A percentile compares a stretch with the other conserved stretches of the same genome.
These are phyloP conservation scores for Phellopilus nigrolimitatus DNA, from an alignment of 1,284 basidiomycete species.

Conservation along the genomic window DNA sequence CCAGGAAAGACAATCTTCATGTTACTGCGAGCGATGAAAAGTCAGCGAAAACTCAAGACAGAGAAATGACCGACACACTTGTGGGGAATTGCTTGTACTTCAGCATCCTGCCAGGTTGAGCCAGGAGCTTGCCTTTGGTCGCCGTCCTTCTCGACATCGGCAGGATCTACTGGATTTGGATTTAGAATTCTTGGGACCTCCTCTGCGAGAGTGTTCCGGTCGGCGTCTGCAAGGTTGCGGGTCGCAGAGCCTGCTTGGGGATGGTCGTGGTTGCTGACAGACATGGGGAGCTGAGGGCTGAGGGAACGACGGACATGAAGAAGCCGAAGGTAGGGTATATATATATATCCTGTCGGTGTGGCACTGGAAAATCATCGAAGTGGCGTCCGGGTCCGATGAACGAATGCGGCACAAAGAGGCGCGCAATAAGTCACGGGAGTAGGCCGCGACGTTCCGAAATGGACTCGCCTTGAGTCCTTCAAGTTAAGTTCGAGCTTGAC, in stretches of 20 bases:
- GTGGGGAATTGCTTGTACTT: constrained; percentile 19
- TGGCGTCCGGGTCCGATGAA: no score
- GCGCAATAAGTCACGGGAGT: no score
- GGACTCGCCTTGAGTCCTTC: no score
- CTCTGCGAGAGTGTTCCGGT: constrained; percentile 14
- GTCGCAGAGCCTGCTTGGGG: no score
- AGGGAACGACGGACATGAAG: no score
- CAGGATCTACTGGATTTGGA: neutral
- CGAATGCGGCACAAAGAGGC: no score
- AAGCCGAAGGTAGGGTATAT: no score
- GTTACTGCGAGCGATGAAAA: constrained; percentile 9
- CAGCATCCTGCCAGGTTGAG: constrained; percentile 10
- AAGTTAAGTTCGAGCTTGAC: no score
- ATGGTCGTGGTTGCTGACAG: neutral
- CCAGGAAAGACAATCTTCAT: constrained; percentile 21
- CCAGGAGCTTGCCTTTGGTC: constrained; percentile 12
- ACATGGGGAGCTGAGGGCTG: no score
- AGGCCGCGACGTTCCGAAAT: no score
- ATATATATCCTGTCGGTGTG: no score
- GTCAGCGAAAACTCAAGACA: neutral
- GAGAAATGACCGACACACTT: constrained; percentile 10
- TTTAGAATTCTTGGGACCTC: constrained; percentile 8
- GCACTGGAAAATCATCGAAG: no score
- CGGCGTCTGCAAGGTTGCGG: constrained; percentile 1
- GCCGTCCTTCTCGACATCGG: constrained; percentile 11